A percentile compares a stretch with the other conserved stretches of the same genome.
Evolutionary conservation across 164 flowering plant species (phyloP).

Genomic region (Vitis cinerea): DNA sequence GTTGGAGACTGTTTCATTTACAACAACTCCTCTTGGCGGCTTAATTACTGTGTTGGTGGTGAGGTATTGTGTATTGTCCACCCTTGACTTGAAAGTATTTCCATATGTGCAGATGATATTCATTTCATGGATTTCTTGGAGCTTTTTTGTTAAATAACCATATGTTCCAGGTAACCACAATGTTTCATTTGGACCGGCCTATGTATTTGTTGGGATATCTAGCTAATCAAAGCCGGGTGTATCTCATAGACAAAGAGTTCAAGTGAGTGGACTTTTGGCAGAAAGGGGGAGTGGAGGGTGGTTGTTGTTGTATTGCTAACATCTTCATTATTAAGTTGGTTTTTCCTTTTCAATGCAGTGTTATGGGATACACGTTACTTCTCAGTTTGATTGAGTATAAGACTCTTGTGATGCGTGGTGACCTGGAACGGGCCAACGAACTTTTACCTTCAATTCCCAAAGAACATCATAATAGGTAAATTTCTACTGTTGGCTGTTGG

Average conservation of each 20-base stretch:
- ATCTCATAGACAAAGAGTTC: constrained; percentile 96
- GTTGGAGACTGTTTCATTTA: constrained; percentile 96
- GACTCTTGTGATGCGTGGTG: constrained; percentile 99
- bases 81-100: constrained; percentile 3
- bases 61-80: constrained; percentile 57
- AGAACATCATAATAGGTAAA: constrained; percentile 92
- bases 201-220: constrained; percentile 98
- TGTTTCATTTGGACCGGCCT: constrained; percentile 98
- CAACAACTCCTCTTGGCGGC: constrained; percentile 91
- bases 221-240: constrained; percentile 94
- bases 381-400: constrained; percentile 96
- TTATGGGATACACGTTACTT: constrained; percentile 89
- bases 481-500: not conserved
- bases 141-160: constrained; percentile 6
- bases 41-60: constrained; percentile 98
- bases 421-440: constrained; percentile 79
- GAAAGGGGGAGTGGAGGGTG: too few relatives aligned
- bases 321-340: not conserved
- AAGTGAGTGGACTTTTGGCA: constrained; percentile 59
- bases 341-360: constrained; percentile 46
- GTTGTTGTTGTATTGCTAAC: not conserved
- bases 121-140: not conserved
- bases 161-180: constrained; percentile 78
- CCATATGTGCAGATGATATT: not conserved
- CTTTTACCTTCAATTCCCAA: constrained; percentile 84